Percentiles rank a stretch among this genome's conserved stretches.
Conservation (phyloP, 192 early-diverging fungal species). For the Backusella australiensis region DNA sequence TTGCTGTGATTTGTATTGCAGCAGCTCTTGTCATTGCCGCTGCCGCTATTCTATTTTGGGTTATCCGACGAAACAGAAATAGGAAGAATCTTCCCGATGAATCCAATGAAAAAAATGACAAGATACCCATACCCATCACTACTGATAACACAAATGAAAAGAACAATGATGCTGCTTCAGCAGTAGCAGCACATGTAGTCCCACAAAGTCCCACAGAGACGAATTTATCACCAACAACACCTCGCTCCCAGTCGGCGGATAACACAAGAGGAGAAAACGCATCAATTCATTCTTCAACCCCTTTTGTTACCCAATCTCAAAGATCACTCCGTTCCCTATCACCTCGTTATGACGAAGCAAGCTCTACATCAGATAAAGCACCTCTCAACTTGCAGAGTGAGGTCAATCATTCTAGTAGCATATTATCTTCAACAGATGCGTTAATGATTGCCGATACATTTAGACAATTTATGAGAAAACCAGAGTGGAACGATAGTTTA, state of each 20-base stretch:
- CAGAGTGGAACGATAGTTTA: constrained; percentile 31
- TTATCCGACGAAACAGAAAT: not conserved
- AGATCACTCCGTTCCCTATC: not conserved
- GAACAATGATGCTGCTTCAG: not conserved
- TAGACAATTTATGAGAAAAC: constrained; percentile 39
- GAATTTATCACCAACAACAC: not conserved
- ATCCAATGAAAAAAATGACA: not conserved
- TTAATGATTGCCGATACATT: constrained; percentile 41
- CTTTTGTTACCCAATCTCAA: constrained; percentile 6
- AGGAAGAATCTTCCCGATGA: not conserved
- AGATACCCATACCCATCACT: not conserved
- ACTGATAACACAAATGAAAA: not conserved
- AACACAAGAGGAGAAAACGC: constrained; percentile 1
- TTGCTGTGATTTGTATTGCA: constrained; percentile 34
- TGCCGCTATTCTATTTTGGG: constrained; percentile 15
- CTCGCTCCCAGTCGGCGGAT: not conserved
- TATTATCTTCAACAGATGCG: constrained; percentile 35
- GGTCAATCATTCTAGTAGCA: constrained; percentile 20
- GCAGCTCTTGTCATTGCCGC: constrained; percentile 17
- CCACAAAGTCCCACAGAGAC: not conserved
- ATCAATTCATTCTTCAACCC: constrained; percentile 16
- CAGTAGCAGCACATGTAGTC: no score
- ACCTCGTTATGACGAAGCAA: constrained; percentile 7
- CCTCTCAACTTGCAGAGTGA: not conserved
- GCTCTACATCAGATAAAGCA: not conserved